These are phyloP conservation scores for Dactylella cylindrospora DNA, from an alignment of 2,329 filamentous ascomycete genomes.

Conservation along the genomic window DNA sequence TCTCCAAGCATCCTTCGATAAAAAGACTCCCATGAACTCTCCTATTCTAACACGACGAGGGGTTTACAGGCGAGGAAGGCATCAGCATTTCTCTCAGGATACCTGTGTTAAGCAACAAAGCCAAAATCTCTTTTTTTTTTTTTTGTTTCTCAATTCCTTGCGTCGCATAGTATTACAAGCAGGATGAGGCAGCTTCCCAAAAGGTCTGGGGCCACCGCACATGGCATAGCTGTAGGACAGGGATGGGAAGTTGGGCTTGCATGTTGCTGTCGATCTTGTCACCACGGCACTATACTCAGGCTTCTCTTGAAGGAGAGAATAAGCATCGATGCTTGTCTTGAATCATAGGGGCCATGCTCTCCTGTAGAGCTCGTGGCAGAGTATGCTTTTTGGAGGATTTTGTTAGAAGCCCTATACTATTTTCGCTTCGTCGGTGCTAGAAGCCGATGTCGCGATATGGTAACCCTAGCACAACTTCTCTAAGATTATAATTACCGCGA, in stretches of 20 bases:
- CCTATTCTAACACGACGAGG: conserved; percentile 6
- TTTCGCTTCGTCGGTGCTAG: conserved; percentile 1
- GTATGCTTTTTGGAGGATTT: background rate
- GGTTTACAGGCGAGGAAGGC: background rate
- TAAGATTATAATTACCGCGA: background rate
- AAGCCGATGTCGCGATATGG: conserved; percentile 36
- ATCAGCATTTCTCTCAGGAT: background rate
- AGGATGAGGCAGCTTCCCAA: conserved; percentile 29
- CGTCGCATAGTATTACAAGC: conserved; percentile 30
- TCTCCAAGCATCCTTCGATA: too few relatives aligned
- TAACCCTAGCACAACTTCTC: conserved; percentile 27
- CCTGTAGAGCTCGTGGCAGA: background rate
- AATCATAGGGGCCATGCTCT: background rate
- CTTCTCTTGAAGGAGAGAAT: too few relatives aligned
- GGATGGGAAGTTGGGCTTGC: too few relatives aligned
- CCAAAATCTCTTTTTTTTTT: conserved; percentile 3
- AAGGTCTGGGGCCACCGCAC: conserved; percentile 5
- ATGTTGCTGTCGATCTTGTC: too few relatives aligned
- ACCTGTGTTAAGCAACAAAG: background rate
- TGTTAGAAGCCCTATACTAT: conserved; percentile 16
- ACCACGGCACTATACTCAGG: too few relatives aligned
- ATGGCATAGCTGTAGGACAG: too few relatives aligned
- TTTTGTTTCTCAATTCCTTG: too few relatives aligned
- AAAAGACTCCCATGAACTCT: background rate
- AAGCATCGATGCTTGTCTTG: too few relatives aligned